Base-by-base conservation (phyloP, 1,284 basidiomycete genomes). In the Rhodotorula sp. region DNA sequence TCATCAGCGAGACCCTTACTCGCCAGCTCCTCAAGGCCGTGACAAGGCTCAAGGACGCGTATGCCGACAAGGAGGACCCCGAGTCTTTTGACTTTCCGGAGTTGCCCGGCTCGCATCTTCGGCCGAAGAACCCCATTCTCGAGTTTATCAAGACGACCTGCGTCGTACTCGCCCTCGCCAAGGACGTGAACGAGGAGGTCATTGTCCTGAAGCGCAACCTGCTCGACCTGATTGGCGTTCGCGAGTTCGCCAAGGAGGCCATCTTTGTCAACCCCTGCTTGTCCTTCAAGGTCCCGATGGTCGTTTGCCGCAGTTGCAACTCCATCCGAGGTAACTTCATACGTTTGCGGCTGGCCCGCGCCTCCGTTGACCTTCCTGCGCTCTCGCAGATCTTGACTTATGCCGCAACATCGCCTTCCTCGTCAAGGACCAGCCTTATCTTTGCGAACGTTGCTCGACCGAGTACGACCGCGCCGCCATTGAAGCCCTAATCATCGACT, bases 201-300 rank as follows among this genome's bases (percentile, higher is more conserved):
- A 90, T 92, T 24, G 83, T 99, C 18, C 81, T 98, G 73, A 92
- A 91, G 79, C 87, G 94, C 50, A 97, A 90, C 79, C 82, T 96
- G 40, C 86, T 99, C 64, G 94, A 98, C 76, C 83, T 98, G 60
- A 86, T 96, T 58, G 88, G 89, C 18, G 86, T 97, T 40, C 86
- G 89, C 70, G 94, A 97, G 78, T 81, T 74, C 79, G 87, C 91
- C 20, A 82, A 82, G 51, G 90, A 92, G 59, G 93, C 93, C 3
- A 80, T 84, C 0, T 97, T 94, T 84, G 86, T 87, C 65, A 95
- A 97, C 78, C 95, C 95, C 0, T 98, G 95, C 82, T 90, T 96
- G 77, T 88, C 92, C 5, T 86, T 98, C 71, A 89, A 89, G 74
- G 81, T 98, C 34, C 85, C 88, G 31, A 91, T 92, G 79, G 90